Evolutionary conservation across 495 filamentous ascomycete genomes (phyloP).

Genomic region (Opeltia flavorubescens): DNA sequence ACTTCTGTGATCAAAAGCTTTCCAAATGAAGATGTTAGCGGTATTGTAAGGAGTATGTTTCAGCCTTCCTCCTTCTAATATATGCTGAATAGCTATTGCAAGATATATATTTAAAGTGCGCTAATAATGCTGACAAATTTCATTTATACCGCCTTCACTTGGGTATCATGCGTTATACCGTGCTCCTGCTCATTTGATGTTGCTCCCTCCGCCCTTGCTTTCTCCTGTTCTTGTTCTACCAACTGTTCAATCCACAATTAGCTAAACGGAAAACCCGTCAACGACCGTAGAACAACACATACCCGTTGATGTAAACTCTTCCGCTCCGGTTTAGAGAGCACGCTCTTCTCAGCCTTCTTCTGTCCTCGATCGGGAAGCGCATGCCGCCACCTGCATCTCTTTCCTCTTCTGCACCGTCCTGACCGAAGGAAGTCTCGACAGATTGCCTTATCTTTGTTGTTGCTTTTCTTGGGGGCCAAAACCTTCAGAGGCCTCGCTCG

Average conservation of each 20-base stretch:
- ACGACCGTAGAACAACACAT: too few species aligned
- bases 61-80: too few species aligned
- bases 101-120: neutral
- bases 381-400: slow-evolving; percentile 33
- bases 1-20: too few species aligned
- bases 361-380: slow-evolving; percentile 20
- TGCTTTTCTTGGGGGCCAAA: slow-evolving; percentile 24
- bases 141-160: neutral
- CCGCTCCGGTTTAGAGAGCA: neutral
- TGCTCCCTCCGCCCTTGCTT: slow-evolving; percentile 3
- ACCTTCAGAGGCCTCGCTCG: slow-evolving; percentile 29
- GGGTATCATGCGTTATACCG: slow-evolving; percentile 1
- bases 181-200: neutral
- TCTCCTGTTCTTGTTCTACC: slow-evolving; percentile 18
- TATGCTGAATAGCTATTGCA: neutral
- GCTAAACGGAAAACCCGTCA: too few species aligned
- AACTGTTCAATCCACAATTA: slow-evolving; percentile 7
- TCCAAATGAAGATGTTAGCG: too few species aligned
- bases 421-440: slow-evolving; percentile 34
- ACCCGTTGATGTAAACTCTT: slow-evolving; percentile 35
- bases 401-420: slow-evolving; percentile 31
- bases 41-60: too few species aligned
- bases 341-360: slow-evolving; percentile 13
- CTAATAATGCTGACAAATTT: neutral
- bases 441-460: slow-evolving; percentile 17